Evolutionary conservation across 768 basidiomycete species (phyloP), one percentile per base, ranked within the genome.

Genomic region (Termitomyces sp.): DNA sequence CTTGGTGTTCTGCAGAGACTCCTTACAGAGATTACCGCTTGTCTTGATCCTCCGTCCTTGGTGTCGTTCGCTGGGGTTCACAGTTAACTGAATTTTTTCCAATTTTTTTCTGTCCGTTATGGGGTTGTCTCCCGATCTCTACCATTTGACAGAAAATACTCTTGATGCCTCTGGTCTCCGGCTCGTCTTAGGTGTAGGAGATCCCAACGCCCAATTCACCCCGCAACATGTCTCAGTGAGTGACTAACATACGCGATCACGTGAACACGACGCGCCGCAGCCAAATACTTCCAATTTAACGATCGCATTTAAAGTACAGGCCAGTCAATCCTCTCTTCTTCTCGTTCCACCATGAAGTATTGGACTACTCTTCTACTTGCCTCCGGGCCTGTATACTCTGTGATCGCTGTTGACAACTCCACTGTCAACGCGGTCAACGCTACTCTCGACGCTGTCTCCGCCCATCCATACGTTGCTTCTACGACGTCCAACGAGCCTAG

Each of bases 111-210:
- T 15, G 66, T 86, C 43, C 74, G 78, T 42, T 86, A 87, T 54
- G 91, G 89, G 20, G 74, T 88, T 53, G 83, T 91, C 32, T 76
- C 87, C 1, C 86, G 91, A 29, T 91, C 89, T 11, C 64, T 84
- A 31, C 87, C 89, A 0, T 72, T 89, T 23, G 84, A 75, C 2
- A 89, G 88, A 86, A 82, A 62, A 72, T 91, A 47, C 69, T 90
- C 73, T 92, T 9, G 83, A 89, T 46, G 80, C 86, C 3, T 76
- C 82, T 2, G 84, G 83, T 6, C 73, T 78, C 9, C 77, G 80
- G 11, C 72, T 77, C 36, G 85, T 84, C 6, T 59, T 83, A 16
- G 84, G 85, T 2, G 77, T 83, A 49, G 86, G 86, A 3, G 89
- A 91, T 60, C 88, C 87, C 3, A 89, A 90, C 60, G 79, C 80